These are phyloP conservation scores for Trichoderma sp. DNA, from an alignment of 2,329 filamentous ascomycete genomes.

Conservation along the genomic window DNA sequence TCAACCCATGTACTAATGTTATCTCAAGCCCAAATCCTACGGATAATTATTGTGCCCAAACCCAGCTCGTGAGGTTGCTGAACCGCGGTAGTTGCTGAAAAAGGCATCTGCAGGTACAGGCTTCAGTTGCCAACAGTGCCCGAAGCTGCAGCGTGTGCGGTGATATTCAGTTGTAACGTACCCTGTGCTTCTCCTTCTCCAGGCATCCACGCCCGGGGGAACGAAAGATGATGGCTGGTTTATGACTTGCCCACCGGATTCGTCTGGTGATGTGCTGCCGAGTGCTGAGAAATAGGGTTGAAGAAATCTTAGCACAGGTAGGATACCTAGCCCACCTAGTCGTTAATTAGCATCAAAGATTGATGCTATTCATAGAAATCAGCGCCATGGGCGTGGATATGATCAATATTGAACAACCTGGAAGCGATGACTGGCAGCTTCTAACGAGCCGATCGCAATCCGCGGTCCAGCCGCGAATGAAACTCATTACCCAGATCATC, in stretches of 20 bases:
- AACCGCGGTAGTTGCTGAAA: background rate
- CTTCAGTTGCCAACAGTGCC: background rate
- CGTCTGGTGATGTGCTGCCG: background rate
- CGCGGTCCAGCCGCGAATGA: background rate
- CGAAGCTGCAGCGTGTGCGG: background rate
- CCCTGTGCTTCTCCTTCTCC: background rate
- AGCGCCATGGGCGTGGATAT: background rate
- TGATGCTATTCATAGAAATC: background rate
- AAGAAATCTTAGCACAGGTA: background rate
- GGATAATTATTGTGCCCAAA: too few relatives aligned
- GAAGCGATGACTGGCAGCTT: background rate
- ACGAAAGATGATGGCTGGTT: background rate
- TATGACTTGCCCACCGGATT: background rate
- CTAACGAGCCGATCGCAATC: background rate
- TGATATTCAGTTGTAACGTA: background rate
- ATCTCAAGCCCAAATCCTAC: too few relatives aligned
- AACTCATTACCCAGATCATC: background rate
- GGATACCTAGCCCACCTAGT: too few relatives aligned
- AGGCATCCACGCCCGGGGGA: background rate
- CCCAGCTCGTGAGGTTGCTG: background rate
- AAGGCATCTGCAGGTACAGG: background rate
- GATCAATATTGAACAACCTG: background rate
- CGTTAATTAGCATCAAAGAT: background rate
- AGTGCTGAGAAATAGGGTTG: background rate
- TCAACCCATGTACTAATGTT: background rate